Percentiles rank a stretch among this genome's conserved stretches.
Evolutionary conservation across 228 moss, liverwort and hornwort species (phyloP).

Genomic region (Sphagnum fallax): DNA sequence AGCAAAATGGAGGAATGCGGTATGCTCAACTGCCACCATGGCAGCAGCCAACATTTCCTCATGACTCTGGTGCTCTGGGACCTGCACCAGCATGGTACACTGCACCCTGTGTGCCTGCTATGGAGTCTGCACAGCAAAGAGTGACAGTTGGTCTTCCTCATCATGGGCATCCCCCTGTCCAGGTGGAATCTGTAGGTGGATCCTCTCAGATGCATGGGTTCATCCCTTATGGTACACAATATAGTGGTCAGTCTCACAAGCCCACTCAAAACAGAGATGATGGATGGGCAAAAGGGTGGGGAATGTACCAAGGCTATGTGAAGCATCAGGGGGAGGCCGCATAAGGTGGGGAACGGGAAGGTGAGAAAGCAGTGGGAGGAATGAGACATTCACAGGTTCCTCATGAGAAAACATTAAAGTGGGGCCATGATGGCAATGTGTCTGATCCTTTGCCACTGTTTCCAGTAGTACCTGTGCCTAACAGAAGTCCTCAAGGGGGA

Average conservation of each 20-base stretch:
- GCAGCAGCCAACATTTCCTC: conserved; percentile 6
- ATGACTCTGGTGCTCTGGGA: conserved; percentile 4
- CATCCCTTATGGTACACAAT: no score
- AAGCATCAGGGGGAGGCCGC: no score
- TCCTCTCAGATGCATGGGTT: no score
- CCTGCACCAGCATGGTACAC: conserved; percentile 4
- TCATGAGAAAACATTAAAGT: conserved; percentile 17
- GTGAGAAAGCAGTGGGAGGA: not conserved
- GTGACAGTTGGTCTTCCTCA: not conserved
- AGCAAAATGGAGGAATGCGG: conserved; percentile 23
- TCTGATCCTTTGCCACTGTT: conserved; percentile 42
- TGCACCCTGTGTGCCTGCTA: not conserved
- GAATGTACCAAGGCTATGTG: no score
- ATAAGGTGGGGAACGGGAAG: no score
- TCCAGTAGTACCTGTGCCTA: conserved; percentile 46
- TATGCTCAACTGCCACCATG: conserved; percentile 7
- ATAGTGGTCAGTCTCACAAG: no score
- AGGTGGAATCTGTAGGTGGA: no score
- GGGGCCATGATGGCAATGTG: not conserved
- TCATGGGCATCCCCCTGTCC: no score
- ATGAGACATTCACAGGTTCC: conserved; percentile 7
- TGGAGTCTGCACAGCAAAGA: conserved; percentile 8
- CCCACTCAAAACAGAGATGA: no score
- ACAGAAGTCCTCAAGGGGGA: conserved; percentile 23
- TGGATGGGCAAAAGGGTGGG: no score